Conservation (phyloP, 768 basidiomycete species). For the Agaricus subrufescens region DNA sequence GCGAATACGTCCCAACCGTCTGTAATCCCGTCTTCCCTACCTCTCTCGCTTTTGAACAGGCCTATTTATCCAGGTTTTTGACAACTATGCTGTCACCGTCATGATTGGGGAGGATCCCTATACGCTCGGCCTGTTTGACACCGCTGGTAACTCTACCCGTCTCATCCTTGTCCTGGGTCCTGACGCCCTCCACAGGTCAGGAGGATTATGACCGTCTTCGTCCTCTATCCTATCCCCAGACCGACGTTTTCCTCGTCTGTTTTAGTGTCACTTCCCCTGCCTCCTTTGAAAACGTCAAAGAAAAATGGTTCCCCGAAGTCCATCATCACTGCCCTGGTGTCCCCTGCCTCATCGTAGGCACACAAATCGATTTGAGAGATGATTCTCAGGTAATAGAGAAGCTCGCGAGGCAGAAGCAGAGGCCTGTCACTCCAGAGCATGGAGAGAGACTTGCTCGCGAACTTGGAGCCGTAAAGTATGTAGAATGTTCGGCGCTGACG, state of each 20-base stretch:
- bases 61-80: slow-evolving; percentile 62
- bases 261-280: slow-evolving; percentile 99
- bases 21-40: slow-evolving; percentile 30
- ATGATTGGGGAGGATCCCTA: slow-evolving; percentile 99
- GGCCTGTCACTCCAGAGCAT: slow-evolving; percentile 81
- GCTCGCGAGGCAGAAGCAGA: slow-evolving; percentile 92
- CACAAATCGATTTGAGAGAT: slow-evolving; percentile 95
- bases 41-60: slow-evolving; percentile 10
- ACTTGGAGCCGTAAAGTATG: slow-evolving; percentile 97
- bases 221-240: slow-evolving; percentile 98
- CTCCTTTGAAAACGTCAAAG: slow-evolving; percentile 99
- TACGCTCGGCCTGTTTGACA: slow-evolving; percentile 97
- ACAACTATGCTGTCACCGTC: slow-evolving; percentile 99
- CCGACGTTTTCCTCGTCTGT: slow-evolving; percentile 98
- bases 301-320: slow-evolving; percentile 99
- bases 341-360: slow-evolving; percentile 98
- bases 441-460: slow-evolving; percentile 96
- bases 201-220: slow-evolving; percentile 99
- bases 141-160: slow-evolving; percentile 63
- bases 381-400: slow-evolving; percentile 93
- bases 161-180: slow-evolving; percentile 1
- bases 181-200: slow-evolving; percentile 58
- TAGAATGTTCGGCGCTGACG: slow-evolving; percentile 98
- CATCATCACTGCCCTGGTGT: slow-evolving; percentile 99
- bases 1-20: slow-evolving; percentile 98